A percentile compares a stretch with the other conserved stretches of the same genome.
Conservation (phyloP, 805 yeast species). For the Candida manassasensis region DNA sequence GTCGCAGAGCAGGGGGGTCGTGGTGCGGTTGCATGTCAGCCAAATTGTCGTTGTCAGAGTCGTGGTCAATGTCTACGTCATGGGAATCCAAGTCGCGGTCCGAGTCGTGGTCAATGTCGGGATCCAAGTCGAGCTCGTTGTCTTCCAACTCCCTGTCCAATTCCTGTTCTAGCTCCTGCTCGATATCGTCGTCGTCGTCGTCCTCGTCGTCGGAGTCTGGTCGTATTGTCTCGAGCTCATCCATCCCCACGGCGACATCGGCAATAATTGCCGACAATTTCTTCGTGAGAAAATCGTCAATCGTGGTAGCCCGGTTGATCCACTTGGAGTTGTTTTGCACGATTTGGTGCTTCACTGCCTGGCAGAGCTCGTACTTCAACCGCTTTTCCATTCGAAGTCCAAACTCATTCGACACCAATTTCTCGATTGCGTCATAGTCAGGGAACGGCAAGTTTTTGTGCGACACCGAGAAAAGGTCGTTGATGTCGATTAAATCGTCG, state of each 20-base stretch:
- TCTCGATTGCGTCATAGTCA: conserved; percentile 22
- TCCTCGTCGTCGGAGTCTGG: conserved; percentile 16
- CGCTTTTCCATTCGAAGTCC: conserved; percentile 26
- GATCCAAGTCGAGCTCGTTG: conserved; percentile 8
- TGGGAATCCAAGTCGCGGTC: neutral
- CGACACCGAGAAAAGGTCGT: conserved; percentile 24
- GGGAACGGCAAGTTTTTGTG: conserved; percentile 21
- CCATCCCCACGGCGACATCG: conserved; percentile 25
- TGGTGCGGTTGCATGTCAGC: too few relatives aligned
- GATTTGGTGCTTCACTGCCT: conserved; percentile 27
- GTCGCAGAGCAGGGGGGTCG: too few relatives aligned
- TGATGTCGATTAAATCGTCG: conserved; percentile 12
- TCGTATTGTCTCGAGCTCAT: conserved; percentile 23
- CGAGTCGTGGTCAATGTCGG: conserved; percentile 5
- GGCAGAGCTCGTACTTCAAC: conserved; percentile 32
- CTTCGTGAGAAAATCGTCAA: conserved; percentile 25
- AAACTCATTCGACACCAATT: conserved; percentile 30
- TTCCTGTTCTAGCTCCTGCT: conserved; percentile 12
- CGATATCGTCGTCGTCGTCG: conserved; percentile 21
- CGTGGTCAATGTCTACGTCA: neutral
- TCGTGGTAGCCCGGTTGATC: conserved; percentile 27
- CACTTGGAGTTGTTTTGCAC: conserved; percentile 29
- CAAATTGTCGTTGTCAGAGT: neutral
- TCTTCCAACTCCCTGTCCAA: conserved; percentile 14
- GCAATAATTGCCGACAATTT: conserved; percentile 21